Percentiles rank a stretch among this genome's conserved stretches.
Evolutionary conservation across 495 filamentous ascomycete species (phyloP).

Genomic region (Penicillium coprophilum): DNA sequence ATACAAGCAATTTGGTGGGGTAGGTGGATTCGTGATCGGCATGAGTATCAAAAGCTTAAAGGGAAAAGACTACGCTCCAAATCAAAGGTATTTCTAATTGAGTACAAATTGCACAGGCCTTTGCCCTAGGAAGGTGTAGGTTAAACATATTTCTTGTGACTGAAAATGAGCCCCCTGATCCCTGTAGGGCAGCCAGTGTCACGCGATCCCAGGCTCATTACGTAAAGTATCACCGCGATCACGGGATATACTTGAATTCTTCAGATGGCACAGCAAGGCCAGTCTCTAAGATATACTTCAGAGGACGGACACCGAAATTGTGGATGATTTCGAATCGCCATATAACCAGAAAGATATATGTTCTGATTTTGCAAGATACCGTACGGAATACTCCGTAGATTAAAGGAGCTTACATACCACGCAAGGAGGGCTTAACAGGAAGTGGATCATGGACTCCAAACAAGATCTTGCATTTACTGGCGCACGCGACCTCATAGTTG

Average conservation of each 20-base stretch:
- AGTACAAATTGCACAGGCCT: not conserved
- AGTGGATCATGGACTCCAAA: conserved; percentile 1
- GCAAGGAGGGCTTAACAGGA: conserved; percentile 9
- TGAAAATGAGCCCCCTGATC: not conserved
- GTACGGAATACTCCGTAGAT: not conserved
- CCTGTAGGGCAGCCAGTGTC: not conserved
- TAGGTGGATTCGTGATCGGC: not conserved
- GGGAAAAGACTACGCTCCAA: not conserved
- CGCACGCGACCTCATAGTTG: conserved; percentile 4
- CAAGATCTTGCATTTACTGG: conserved; percentile 1
- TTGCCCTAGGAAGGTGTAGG: not conserved
- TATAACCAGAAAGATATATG: not conserved
- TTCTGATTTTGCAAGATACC: not conserved
- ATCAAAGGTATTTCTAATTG: not conserved
- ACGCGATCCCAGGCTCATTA: not conserved
- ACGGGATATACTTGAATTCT: not conserved
- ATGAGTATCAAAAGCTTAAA: not conserved
- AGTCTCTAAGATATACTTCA: not conserved
- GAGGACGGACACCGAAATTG: not conserved
- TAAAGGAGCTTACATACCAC: conserved; percentile 6
- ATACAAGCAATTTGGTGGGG: not conserved
- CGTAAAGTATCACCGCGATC: not conserved
- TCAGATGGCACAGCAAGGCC: not conserved
- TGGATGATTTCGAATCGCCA: not conserved
- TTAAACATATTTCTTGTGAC: not conserved